Percentiles rank a stretch among this genome's conserved stretches.
These are phyloP conservation scores for Cyclotella sp. DNA, from an alignment of 108 stramenopile species.

Conservation along the genomic window DNA sequence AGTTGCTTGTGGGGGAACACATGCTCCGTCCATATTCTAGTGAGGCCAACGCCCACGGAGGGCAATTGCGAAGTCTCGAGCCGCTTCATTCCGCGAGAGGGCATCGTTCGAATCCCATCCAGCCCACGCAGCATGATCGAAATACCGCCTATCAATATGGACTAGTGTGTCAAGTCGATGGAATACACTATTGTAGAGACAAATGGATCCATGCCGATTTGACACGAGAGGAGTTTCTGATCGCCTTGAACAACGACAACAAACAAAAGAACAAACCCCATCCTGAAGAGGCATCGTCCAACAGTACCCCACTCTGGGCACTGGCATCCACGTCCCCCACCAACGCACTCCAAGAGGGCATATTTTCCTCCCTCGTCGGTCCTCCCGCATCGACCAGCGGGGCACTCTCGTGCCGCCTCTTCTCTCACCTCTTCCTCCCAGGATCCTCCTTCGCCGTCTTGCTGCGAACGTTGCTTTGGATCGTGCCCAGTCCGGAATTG, in stretches of 20 bases:
- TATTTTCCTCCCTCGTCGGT: slow-evolving; percentile 64
- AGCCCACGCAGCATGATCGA: slow-evolving; percentile 65
- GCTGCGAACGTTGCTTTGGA: slow-evolving; percentile 66
- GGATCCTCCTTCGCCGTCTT: slow-evolving; percentile 62
- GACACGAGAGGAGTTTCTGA: slow-evolving; percentile 72
- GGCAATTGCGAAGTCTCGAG: neutral
- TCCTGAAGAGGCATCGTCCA: slow-evolving; percentile 2
- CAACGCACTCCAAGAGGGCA: slow-evolving; percentile 60
- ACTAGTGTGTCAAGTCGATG: slow-evolving; percentile 73
- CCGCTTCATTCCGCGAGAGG: neutral
- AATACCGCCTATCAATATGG: slow-evolving; percentile 66
- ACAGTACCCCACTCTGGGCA: slow-evolving; percentile 62
- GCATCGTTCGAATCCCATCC: slow-evolving; percentile 44
- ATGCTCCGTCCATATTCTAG: slow-evolving; percentile 30
- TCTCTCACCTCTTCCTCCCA: slow-evolving; percentile 79
- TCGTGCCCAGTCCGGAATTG: slow-evolving; percentile 76
- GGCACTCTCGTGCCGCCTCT: slow-evolving; percentile 63
- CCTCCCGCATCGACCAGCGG: slow-evolving; percentile 34
- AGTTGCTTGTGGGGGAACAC: slow-evolving; percentile 69
- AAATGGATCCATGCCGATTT: slow-evolving; percentile 81
- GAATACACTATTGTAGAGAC: slow-evolving; percentile 60
- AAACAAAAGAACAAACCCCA: neutral
- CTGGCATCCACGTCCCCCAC: slow-evolving; percentile 64
- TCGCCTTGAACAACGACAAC: neutral
- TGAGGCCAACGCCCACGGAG: no score